Percentiles rank a stretch among this genome's conserved stretches.
Evolutionary conservation across 2,329 filamentous ascomycete species (phyloP).

Genomic region (Periglandula ipomoeae): DNA sequence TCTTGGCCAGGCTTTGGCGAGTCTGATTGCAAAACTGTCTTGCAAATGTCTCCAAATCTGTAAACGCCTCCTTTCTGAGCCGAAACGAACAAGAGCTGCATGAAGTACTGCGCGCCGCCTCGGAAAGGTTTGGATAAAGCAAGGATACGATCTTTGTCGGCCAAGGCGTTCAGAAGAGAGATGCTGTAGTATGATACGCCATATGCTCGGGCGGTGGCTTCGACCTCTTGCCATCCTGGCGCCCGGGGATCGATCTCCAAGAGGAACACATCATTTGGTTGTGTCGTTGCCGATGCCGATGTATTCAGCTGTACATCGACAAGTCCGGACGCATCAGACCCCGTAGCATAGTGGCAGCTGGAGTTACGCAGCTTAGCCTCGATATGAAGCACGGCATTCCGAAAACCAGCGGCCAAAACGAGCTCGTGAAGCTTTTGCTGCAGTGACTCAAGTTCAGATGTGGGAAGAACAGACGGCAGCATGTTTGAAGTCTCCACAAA

Average conservation of each 20-base stretch:
- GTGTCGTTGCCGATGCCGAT: not conserved
- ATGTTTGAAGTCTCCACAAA: not conserved
- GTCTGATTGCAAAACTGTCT: not conserved
- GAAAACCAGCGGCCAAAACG: not conserved
- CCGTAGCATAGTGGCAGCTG: not conserved
- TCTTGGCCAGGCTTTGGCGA: no score
- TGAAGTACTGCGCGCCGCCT: not conserved
- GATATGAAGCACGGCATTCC: not conserved
- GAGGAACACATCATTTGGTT: not conserved
- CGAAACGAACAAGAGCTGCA: slow-evolving; percentile 1
- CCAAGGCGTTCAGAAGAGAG: not conserved
- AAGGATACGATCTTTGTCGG: not conserved
- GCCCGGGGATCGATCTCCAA: not conserved
- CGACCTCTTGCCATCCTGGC: not conserved
- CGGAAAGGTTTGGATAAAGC: not conserved
- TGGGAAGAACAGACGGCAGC: not conserved
- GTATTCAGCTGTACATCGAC: not conserved
- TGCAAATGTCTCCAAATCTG: not conserved
- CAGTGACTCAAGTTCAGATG: not conserved
- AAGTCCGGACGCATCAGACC: not conserved
- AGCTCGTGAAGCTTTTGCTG: not conserved
- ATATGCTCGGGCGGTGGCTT: not conserved
- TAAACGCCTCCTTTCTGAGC: not conserved
- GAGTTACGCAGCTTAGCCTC: slow-evolving; percentile 2
- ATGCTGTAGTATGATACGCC: not conserved